Conservation (phyloP, 371 early-diverging fungal species). For the Rhizopus stolonifer region DNA sequence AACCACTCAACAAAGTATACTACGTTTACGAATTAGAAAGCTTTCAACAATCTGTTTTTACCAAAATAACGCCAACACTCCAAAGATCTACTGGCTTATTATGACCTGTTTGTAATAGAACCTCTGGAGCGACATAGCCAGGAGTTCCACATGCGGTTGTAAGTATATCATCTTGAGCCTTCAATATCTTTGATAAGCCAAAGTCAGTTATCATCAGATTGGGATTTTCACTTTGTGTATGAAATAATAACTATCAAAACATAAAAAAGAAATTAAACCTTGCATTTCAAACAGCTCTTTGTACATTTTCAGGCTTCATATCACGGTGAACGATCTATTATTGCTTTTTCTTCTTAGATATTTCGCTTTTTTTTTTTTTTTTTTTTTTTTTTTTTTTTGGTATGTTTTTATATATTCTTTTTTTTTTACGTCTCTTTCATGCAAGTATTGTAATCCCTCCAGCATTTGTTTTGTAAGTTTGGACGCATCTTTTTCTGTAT, state of each 20-base stretch:
- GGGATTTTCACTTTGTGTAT: conserved; percentile 49
- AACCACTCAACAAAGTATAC: conserved; percentile 84
- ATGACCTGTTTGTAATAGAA: conserved; percentile 69
- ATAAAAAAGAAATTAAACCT: not conserved
- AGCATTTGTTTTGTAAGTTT: conserved; percentile 70
- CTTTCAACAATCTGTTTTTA: conserved; percentile 14
- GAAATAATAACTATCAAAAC: conserved; percentile 56
- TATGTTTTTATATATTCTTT: too few relatives aligned
- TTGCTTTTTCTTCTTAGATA: not conserved
- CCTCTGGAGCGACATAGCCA: conserved; percentile 90
- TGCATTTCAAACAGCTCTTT: too few relatives aligned
- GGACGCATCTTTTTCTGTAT: conserved; percentile 77
- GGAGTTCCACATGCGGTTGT: conserved; percentile 86
- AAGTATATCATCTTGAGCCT: conserved; percentile 61
- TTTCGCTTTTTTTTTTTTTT: not conserved
- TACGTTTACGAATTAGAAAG: conserved; percentile 5
- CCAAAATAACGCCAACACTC: conserved; percentile 89
- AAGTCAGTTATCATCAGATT: conserved; percentile 76
- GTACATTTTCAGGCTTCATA: conserved; percentile 80
- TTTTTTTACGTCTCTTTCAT: conserved; percentile 66
- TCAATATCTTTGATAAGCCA: conserved; percentile 77
- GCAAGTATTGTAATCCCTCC: conserved; percentile 78
- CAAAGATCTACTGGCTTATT: conserved; percentile 82
- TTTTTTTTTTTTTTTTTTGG: not conserved
- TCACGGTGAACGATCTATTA: conserved; percentile 81